phyloP scores from a whole-genome alignment of 148 eudicot species.

The Bassia scoparia region DNA sequence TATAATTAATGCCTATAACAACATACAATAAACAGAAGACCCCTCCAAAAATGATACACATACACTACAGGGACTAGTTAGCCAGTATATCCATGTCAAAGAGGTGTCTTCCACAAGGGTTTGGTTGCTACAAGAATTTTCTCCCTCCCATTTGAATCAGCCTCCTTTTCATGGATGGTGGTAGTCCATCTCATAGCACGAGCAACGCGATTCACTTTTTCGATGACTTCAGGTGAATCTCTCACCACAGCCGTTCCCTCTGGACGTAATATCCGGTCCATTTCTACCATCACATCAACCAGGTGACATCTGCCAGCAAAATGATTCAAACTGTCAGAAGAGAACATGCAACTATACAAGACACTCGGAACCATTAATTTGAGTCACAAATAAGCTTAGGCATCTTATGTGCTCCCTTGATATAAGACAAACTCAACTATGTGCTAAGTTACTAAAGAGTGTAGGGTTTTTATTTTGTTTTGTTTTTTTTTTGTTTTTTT shows the following conservation, averaged over 20 bases:
- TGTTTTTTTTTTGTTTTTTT: no score
- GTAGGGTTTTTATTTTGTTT: no score
- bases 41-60: conserved; percentile 16
- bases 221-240: conserved; percentile 73
- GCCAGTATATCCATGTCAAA: conserved; percentile 9
- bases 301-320: conserved; percentile 67
- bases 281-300: conserved; percentile 92
- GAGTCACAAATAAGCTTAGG: neutral
- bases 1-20: conserved; percentile 6
- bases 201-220: conserved; percentile 66
- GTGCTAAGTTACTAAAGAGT: neutral
- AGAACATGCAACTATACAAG: neutral
- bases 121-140: conserved; percentile 82
- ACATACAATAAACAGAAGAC: conserved; percentile 17
- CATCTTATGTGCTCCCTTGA: neutral
- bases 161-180: conserved; percentile 69
- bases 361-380: neutral
- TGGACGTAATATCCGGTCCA: conserved; percentile 87
- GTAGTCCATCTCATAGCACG: conserved; percentile 66
- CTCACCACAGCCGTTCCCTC: conserved; percentile 86
- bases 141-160: conserved; percentile 71
- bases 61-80: conserved; percentile 18
- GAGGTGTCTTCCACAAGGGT: conserved; percentile 44
- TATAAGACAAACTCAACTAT: neutral
- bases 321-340: neutral